Base-by-base conservation (phyloP, 1,284 basidiomycete species). In the Cystobasidium pallidum region DNA sequence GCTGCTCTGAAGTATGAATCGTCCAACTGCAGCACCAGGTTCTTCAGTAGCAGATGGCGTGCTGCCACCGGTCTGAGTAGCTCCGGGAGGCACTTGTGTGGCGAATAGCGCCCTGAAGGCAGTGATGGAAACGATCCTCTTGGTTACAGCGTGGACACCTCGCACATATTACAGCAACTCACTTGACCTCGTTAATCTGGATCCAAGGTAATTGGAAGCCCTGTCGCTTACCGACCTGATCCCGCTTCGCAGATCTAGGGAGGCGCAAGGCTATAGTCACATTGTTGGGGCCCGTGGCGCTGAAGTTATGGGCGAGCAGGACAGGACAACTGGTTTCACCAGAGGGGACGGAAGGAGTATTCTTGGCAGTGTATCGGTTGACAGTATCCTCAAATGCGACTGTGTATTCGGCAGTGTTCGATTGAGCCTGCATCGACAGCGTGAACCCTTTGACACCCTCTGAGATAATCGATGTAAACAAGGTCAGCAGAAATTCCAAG, bases 211-310 rank as follows among this genome's bases (percentile, higher is more conserved):
- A n/a, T 21, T 57, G 4, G 21, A 57, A 57, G 13, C 8, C 54
- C 13, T 57, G 54, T 57, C 54, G n/a, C 32, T 32, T 28, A n/a
- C 34, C 30, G 10, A 36, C 17, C 19, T 15, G 24, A 57, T 36
- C 54, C n/a, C 54, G 34, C 32, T 34, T 57, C 36, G 54, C 54
- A 36, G 54, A 57, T 57, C 54, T 57, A n/a, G 32, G 54, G n/a
- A 57, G 11, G 6, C 13, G 30, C 54, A 57, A 57, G 32, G 6
- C 36, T 30, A 57, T 57, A 21, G 13, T 57, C 2, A 34, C 54
- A 28, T 34, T 36, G 17, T 57, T 57, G 2, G 15, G 6, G 19
- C 30, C 13, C 1, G 15, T 55, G 13, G 11, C 52, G 15, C 8
- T 41, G 39, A 55, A 55, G 24, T 26, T 30, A 28, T 55, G 52